phyloP scores from a whole-genome alignment of 108 stramenopile species.

The Stephanodiscus minutulus region DNA sequence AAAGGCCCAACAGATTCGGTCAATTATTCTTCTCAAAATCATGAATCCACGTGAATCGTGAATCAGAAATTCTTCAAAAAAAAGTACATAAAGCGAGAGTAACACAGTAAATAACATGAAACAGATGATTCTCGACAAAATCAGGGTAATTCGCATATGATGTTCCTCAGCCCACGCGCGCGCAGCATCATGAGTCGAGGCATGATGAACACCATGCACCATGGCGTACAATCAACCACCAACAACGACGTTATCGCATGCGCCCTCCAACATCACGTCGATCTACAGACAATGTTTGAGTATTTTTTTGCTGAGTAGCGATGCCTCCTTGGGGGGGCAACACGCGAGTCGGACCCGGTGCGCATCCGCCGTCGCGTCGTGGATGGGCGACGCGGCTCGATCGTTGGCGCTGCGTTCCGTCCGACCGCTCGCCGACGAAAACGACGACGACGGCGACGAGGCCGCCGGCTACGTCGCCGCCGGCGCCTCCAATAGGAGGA shows the following conservation, averaged over 20 bases:
- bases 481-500: background rate
- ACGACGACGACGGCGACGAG: background rate
- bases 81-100: too few species aligned
- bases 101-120: too few species aligned
- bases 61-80: too few species aligned
- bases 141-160: too few species aligned
- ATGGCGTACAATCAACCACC: background rate
- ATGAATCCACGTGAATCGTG: too few species aligned
- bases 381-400: slow-evolving; percentile 25
- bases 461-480: background rate
- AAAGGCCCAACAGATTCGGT: too few species aligned
- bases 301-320: slow-evolving; percentile 6
- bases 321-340: slow-evolving; percentile 1
- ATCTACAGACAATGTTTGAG: slow-evolving; percentile 17
- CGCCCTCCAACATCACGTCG: background rate
- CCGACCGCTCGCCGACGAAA: background rate
- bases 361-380: slow-evolving; percentile 4
- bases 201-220: too few species aligned
- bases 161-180: too few species aligned
- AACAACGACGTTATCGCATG: background rate
- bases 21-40: too few species aligned
- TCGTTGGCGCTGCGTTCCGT: slow-evolving; percentile 15
- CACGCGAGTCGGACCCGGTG: too few species aligned
- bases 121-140: too few species aligned
- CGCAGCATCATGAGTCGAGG: too few species aligned